Conservation (phyloP, 345 rosid genomes). For the Anastatica hierochuntica region DNA sequence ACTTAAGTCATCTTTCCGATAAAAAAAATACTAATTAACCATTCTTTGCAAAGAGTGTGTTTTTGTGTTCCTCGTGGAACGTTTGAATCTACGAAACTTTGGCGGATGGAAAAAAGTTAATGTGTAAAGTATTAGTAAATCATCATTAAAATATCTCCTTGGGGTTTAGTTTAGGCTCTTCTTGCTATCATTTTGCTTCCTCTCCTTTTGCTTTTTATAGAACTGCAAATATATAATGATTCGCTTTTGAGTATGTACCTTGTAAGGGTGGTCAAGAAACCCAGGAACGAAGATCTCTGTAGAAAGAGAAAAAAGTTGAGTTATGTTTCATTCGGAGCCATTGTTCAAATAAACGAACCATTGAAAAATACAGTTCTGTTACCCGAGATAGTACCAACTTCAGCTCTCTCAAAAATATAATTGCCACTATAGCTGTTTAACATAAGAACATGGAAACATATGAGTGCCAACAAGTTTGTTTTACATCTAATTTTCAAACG, state of each 20-base stretch:
- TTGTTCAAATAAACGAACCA: neutral
- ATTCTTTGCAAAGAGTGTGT: no score
- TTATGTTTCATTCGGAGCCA: neutral
- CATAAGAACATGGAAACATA: conserved; percentile 9
- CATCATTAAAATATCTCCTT: no score
- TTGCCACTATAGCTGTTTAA: conserved; percentile 58
- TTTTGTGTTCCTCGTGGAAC: no score
- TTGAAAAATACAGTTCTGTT: neutral
- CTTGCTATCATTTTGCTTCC: neutral
- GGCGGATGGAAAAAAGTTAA: no score
- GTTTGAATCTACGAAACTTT: neutral
- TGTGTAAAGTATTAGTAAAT: no score
- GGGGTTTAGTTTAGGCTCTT: no score
- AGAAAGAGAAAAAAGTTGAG: neutral
- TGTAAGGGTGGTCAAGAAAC: conserved; percentile 32
- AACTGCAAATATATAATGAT: neutral
- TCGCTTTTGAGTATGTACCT: conserved; percentile 37
- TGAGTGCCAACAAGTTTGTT: neutral
- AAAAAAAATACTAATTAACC: neutral
- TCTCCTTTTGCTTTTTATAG: neutral
- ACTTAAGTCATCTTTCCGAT: neutral
- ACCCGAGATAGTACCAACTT: conserved; percentile 45
- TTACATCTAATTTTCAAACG: neutral
- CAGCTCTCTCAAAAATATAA: conserved; percentile 62
- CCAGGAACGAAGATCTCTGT: conserved; percentile 42